Percentiles rank a stretch among this genome's conserved stretches.
Conservation (phyloP, 1,284 basidiomycete genomes). For the Ceratobasidium sp. region DNA sequence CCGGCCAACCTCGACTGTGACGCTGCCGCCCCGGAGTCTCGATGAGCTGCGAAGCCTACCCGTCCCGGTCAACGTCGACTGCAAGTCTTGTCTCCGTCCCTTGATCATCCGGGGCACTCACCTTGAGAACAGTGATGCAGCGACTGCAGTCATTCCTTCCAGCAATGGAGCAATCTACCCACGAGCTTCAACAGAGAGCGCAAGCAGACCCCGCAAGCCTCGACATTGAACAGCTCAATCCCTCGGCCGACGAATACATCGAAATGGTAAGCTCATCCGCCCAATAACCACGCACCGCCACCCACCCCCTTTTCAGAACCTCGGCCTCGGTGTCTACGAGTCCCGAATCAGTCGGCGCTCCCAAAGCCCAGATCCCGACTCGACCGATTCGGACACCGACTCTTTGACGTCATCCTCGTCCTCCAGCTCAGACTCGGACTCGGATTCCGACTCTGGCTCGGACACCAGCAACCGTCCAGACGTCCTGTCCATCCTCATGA, state of each 20-base stretch:
- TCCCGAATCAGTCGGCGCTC: conserved; percentile 5
- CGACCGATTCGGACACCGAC: conserved; percentile 12
- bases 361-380: conserved; percentile 2
- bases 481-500: conserved; percentile 39
- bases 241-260: conserved; percentile 28
- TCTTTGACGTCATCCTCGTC: not conserved
- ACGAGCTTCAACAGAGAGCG: conserved; percentile 20
- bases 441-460: conserved; percentile 25
- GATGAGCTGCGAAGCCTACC: conserved; percentile 17
- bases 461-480: conserved; percentile 10
- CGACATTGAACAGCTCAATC: conserved; percentile 32
- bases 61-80: conserved; percentile 1
- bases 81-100: not conserved
- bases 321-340: conserved; percentile 37
- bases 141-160: conserved; percentile 26
- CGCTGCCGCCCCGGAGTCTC: conserved; percentile 24
- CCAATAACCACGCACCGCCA: not conserved
- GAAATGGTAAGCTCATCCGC: conserved; percentile 19
- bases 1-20: not conserved
- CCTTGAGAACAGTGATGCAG: conserved; percentile 2
- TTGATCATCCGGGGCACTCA: not conserved
- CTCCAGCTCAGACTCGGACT: conserved; percentile 23
- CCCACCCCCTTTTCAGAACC: conserved; percentile 7
- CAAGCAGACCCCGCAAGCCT: conserved; percentile 19
- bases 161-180: conserved; percentile 31